A percentile compares a stretch with the other conserved stretches of the same genome.
These are phyloP conservation scores for Salinomyces thailandicus DNA, from an alignment of 2,329 filamentous ascomycete species.

Conservation along the genomic window DNA sequence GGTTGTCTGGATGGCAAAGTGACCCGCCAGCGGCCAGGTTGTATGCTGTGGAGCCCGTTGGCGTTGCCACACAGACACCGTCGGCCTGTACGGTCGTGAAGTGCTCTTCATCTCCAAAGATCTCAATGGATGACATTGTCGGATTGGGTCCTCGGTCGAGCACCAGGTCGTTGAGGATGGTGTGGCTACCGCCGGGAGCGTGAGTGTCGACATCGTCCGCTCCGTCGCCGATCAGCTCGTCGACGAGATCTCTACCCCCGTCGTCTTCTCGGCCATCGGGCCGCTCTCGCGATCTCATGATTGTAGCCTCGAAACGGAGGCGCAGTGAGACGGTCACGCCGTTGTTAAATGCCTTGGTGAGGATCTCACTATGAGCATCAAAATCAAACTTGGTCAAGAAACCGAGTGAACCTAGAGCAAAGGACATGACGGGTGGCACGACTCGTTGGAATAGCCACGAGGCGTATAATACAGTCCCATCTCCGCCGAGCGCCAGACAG, in stretches of 20 bases:
- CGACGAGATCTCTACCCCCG: conserved; percentile 59
- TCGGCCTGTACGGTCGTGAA: conserved; percentile 91
- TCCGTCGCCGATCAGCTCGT: conserved; percentile 82
- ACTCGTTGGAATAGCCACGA: conserved; percentile 96
- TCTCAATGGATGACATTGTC: conserved; percentile 83
- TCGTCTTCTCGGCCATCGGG: conserved; percentile 10
- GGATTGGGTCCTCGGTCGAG: conserved; percentile 88
- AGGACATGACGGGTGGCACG: conserved; percentile 85
- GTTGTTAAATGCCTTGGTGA: conserved; percentile 63
- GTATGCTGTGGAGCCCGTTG: conserved; percentile 89
- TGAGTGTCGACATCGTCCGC: conserved; percentile 77
- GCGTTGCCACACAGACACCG: conserved; percentile 85
- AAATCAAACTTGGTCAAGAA: conserved; percentile 98
- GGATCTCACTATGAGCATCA: conserved; percentile 56
- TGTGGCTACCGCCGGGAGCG: conserved; percentile 68
- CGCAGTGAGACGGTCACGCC: conserved; percentile 83
- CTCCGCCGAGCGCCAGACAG: conserved; percentile 67
- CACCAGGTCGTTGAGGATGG: conserved; percentile 95
- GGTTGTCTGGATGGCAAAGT: conserved; percentile 90
- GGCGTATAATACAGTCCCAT: conserved; percentile 93
- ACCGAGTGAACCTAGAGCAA: conserved; percentile 80
- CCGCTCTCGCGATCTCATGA: conserved; percentile 62
- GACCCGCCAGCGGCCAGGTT: conserved; percentile 93
- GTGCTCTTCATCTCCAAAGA: conserved; percentile 91
- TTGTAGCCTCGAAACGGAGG: conserved; percentile 81